Conservation (phyloP, 2,329 filamentous ascomycete species). For the Hirsutella rhossiliensis region DNA sequence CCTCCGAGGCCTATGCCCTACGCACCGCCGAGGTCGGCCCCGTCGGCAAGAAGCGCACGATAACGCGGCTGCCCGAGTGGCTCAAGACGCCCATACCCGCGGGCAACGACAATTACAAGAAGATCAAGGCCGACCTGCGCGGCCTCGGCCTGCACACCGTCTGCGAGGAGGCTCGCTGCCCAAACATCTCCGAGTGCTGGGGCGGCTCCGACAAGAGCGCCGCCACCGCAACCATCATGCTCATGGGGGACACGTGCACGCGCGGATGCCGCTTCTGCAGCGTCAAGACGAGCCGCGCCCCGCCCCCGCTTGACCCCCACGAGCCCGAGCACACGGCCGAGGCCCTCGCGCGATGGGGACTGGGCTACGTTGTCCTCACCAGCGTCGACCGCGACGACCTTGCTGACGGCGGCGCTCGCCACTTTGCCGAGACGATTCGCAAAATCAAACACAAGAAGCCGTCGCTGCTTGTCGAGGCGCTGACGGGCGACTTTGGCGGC, state of each 20-base stretch:
- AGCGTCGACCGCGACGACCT: conserved; percentile 90
- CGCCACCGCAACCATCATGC: conserved; percentile 96
- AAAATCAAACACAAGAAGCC: conserved; percentile 82
- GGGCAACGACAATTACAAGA: conserved; percentile 73
- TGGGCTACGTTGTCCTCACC: conserved; percentile 93
- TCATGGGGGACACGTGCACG: conserved; percentile 98
- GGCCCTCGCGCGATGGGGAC: conserved; percentile 80
- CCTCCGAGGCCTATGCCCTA: conserved; percentile 45
- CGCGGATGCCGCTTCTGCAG: conserved; percentile 93
- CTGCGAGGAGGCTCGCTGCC: conserved; percentile 93
- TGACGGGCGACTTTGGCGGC: conserved; percentile 81
- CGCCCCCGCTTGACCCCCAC: conserved; percentile 78
- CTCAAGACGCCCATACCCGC: conserved; percentile 90
- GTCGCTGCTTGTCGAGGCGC: conserved; percentile 65
- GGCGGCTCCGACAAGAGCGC: conserved; percentile 78
- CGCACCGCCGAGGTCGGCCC: conserved; percentile 54
- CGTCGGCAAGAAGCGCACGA: conserved; percentile 48
- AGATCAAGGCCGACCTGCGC: conserved; percentile 86
- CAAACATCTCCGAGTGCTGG: conserved; percentile 98
- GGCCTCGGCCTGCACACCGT: conserved; percentile 89
- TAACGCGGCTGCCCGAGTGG: conserved; percentile 77
- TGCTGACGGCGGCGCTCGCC: conserved; percentile 71
- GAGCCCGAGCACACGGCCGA: conserved; percentile 96
- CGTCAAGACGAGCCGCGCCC: conserved; percentile 74
- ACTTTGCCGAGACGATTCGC: conserved; percentile 88